Evolutionary conservation across 441 rosid species (phyloP).

Genomic region (Erodium moschatum): DNA sequence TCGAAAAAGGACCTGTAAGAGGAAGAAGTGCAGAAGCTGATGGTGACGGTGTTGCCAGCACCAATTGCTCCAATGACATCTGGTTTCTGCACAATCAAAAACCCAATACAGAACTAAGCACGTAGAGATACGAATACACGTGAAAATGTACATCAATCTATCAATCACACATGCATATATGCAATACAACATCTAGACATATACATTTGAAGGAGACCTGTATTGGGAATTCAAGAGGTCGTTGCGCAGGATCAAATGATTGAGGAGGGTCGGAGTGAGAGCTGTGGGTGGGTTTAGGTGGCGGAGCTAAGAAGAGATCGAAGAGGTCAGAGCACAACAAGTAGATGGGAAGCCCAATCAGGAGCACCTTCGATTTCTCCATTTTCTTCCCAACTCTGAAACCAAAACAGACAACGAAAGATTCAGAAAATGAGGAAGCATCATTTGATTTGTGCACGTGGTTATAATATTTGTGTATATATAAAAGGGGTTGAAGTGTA

Average conservation of each 20-base stretch:
- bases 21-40: background rate
- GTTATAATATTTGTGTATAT: too few species aligned
- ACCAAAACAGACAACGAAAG: background rate
- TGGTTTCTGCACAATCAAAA: constrained; percentile 3
- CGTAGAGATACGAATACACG: background rate
- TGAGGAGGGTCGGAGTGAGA: background rate
- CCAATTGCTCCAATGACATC: constrained; percentile 1
- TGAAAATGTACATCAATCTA: too few species aligned
- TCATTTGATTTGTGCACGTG: background rate
- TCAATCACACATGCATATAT: too few species aligned
- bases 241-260: background rate
- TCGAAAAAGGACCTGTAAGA: constrained; percentile 7
- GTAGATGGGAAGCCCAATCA: constrained; percentile 1
- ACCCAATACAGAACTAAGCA: background rate
- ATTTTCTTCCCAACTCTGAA: background rate
- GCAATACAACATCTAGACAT: background rate
- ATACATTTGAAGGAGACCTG: background rate
- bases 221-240: background rate
- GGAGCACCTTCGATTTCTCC: constrained; percentile 1
- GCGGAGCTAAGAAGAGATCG: background rate
- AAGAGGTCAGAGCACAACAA: constrained; percentile 3
- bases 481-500: too few species aligned
- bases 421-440: background rate
- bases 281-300: background rate
- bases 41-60: background rate